These are phyloP conservation scores for Cantharellus anzutake DNA, from an alignment of 768 basidiomycete genomes.

Conservation along the genomic window DNA sequence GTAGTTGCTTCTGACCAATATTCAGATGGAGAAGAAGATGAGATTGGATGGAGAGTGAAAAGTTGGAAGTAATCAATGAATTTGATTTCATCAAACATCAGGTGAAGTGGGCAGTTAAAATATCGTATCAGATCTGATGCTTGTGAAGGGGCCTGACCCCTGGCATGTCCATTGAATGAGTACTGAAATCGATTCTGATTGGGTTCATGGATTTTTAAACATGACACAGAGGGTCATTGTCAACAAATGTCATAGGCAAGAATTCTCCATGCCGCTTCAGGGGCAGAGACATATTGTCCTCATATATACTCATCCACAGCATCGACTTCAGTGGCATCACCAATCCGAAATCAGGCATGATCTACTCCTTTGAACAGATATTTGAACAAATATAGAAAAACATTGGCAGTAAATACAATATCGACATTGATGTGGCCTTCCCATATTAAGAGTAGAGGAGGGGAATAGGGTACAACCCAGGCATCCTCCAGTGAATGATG, in stretches of 20 bases:
- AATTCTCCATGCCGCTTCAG: conserved; percentile 8
- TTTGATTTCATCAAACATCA: not conserved
- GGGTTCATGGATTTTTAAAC: conserved; percentile 3
- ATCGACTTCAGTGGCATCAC: conserved; percentile 1
- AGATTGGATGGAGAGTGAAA: conserved; percentile 12
- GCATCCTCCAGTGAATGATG: not conserved
- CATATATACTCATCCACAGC: conserved; percentile 6
- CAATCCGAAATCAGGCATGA: not conserved
- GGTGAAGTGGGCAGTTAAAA: not conserved
- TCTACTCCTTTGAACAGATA: conserved; percentile 9
- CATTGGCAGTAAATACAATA: not conserved
- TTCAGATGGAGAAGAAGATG: not conserved
- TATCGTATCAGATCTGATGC: conserved; percentile 1
- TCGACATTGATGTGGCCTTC: conserved; percentile 8
- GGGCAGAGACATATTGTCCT: conserved; percentile 6
- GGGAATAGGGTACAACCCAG: conserved; percentile 1
- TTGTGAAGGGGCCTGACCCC: not conserved
- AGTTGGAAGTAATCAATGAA: not conserved
- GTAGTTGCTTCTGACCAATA: not conserved
- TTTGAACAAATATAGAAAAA: conserved; percentile 9
- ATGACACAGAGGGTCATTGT: not conserved
- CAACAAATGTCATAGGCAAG: conserved; percentile 3
- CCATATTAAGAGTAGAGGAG: conserved; percentile 6
- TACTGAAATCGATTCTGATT: no score
- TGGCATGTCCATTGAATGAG: no score